Evolutionary conservation across 2,329 filamentous ascomycete genomes (phyloP), one percentile per base, ranked within the genome.

Genomic region (Lachnum nothofagi): DNA sequence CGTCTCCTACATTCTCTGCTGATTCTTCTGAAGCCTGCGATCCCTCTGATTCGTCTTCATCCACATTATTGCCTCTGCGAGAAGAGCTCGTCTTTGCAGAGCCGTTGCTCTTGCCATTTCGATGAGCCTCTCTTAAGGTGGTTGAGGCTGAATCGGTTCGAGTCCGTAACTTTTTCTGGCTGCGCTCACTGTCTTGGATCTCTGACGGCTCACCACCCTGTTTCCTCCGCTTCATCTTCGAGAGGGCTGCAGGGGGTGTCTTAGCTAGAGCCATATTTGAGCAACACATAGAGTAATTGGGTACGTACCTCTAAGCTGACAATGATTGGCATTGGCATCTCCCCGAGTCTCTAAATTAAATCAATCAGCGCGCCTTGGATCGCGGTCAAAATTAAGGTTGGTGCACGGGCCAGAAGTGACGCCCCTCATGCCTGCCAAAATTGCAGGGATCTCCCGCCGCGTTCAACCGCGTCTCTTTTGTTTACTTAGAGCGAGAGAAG

Each of bases 171-270:
- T 46, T 53, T 44, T 58, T 58, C 20, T 43, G 33, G 9, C 40
- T 31, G 20, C 38, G 37, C 17, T 56, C 45, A 9, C 52, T 20
- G 14, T 53, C 46, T 25, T 43, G 9, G 14, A 40, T 49, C 40
- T 48, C 51, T 41, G 27, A 37, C 25, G 40, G 34, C 20, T 39
- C 49, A 19, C 51, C 42, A 17, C 24, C 17, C 37, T 51, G 35
- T 38, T 52, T 59, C 43, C 52, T 60, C 24, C 58, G 48, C 38
- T 59, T 59, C 57, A 58, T 57, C 24, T 24, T 51, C 23, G 33
- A 20, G 8, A 3, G 23, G 19, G 10, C 43, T 45, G 24, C 14
- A 16, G 6, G 5, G 16, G 5, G 6, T 12, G 12, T 17, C 17
- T 45, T 39, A 44, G 42, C 23, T 25, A 29, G 40, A 22, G n/a